A percentile compares a stretch with the other conserved stretches of the same genome.
Conservation (phyloP, 257 asterid genomes). For the Solanum boliviense region DNA sequence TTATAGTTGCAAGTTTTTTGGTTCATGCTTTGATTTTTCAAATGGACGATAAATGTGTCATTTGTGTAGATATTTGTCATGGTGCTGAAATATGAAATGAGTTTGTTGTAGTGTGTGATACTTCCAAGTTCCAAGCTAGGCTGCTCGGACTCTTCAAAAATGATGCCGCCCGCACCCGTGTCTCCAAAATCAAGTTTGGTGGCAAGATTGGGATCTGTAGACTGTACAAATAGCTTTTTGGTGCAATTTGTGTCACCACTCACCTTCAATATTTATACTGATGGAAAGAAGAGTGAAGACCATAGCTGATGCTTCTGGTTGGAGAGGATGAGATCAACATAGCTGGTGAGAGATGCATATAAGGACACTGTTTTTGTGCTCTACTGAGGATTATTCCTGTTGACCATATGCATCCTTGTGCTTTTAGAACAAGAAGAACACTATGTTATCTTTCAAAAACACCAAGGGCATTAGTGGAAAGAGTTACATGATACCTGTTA, state of each 20-base stretch:
- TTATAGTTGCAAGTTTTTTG: too few relatives aligned
- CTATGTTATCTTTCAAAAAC: not conserved
- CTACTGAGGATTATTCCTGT: not conserved
- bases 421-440: not conserved
- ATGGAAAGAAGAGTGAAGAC: not conserved
- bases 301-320: not conserved
- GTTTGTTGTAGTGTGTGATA: not conserved
- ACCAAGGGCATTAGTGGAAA: not conserved
- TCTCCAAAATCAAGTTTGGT: too few relatives aligned
- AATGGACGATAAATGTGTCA: not conserved
- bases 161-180: too few relatives aligned
- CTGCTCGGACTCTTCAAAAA: too few relatives aligned
- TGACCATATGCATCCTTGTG: not conserved
- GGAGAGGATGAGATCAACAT: not conserved
- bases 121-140: not conserved
- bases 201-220: too few relatives aligned
- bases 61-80: not conserved
- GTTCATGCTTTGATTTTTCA: not conserved
- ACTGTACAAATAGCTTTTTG: too few relatives aligned
- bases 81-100: not conserved
- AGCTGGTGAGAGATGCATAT: not conserved
- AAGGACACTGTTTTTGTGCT: not conserved
- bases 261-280: not conserved
- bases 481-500: not conserved
- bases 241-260: not conserved